Evolutionary conservation across 768 basidiomycete species (phyloP).

Genomic region (Saitozyma sp.): DNA sequence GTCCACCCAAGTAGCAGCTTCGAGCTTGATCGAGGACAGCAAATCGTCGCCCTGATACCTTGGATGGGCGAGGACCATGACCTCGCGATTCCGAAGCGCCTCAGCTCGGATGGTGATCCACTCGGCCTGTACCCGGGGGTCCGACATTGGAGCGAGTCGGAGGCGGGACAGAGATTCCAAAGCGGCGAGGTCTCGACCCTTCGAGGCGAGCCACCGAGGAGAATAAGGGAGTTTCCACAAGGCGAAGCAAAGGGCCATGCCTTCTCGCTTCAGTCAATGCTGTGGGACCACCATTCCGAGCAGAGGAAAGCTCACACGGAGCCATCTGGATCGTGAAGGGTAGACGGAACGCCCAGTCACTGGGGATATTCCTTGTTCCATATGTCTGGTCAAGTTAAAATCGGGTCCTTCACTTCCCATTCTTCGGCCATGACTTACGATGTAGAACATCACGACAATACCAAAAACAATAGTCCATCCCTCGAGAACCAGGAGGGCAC

Average conservation of each 20-base stretch:
- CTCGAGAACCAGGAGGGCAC: conserved; percentile 13
- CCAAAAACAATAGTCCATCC: conserved; percentile 15
- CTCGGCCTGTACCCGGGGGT: conserved; percentile 24
- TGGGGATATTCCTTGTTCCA: too few species aligned
- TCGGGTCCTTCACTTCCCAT: too few species aligned
- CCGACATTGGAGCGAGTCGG: conserved; percentile 3
- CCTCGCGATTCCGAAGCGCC: too few species aligned
- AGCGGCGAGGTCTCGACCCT: conserved; percentile 22
- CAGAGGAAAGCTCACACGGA: too few species aligned
- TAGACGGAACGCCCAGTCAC: too few species aligned
- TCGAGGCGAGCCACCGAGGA: conserved; percentile 29
- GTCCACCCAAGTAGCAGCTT: too few species aligned
- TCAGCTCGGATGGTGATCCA: conserved; percentile 23
- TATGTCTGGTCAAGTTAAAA: too few species aligned
- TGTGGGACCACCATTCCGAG: too few species aligned
- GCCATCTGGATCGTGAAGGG: too few species aligned
- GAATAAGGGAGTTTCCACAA: conserved; percentile 20
- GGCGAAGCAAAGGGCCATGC: conserved; percentile 2
- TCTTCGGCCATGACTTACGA: conserved; percentile 12
- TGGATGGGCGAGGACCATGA: too few species aligned
- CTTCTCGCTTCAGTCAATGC: too few species aligned
- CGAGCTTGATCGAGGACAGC: too few species aligned
- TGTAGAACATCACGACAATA: conserved; percentile 14
- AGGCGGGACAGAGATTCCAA: conserved; percentile 16
- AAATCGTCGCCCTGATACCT: conserved; percentile 2